phyloP scores from a whole-genome alignment of 169 alveolate genomes.

The Plasmodium inui region DNA sequence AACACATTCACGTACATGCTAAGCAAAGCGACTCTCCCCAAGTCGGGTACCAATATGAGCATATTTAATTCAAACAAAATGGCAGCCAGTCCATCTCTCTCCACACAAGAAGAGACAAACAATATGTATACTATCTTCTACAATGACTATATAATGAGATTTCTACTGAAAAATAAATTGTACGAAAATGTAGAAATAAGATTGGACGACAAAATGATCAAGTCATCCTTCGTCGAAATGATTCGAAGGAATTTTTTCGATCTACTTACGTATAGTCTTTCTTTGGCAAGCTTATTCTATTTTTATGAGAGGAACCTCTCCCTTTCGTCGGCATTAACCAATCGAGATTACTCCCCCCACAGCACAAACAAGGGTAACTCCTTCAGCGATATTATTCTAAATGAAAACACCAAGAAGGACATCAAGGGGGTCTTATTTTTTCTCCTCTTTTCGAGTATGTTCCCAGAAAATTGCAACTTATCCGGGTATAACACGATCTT shows the following conservation, averaged over 20 bases:
- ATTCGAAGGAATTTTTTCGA: constrained; percentile 29
- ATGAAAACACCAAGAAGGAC: constrained; percentile 36
- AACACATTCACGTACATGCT: constrained; percentile 37
- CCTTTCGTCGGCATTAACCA: background rate
- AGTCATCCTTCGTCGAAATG: constrained; percentile 1
- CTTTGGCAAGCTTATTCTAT: constrained; percentile 16
- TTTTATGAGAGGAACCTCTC: constrained; percentile 22
- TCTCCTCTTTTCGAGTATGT: constrained; percentile 22
- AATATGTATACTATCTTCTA: constrained; percentile 31
- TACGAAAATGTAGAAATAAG: constrained; percentile 53
- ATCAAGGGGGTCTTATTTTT: constrained; percentile 33
- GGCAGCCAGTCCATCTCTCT: background rate
- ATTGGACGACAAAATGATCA: constrained; percentile 24
- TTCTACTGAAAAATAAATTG: constrained; percentile 41
- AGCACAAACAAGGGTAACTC: background rate
- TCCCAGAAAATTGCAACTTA: background rate
- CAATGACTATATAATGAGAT: constrained; percentile 59
- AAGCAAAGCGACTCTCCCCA: background rate
- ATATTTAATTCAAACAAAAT: background rate
- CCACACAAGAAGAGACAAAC: background rate
- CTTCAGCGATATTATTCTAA: constrained; percentile 27
- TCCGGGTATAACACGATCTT: background rate
- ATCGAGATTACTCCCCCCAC: constrained; percentile 2
- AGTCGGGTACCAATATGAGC: background rate
- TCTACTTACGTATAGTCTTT: constrained; percentile 22